These are phyloP conservation scores for Fusarium praegraminearum DNA, from an alignment of 2,329 filamentous ascomycete species.

Conservation along the genomic window DNA sequence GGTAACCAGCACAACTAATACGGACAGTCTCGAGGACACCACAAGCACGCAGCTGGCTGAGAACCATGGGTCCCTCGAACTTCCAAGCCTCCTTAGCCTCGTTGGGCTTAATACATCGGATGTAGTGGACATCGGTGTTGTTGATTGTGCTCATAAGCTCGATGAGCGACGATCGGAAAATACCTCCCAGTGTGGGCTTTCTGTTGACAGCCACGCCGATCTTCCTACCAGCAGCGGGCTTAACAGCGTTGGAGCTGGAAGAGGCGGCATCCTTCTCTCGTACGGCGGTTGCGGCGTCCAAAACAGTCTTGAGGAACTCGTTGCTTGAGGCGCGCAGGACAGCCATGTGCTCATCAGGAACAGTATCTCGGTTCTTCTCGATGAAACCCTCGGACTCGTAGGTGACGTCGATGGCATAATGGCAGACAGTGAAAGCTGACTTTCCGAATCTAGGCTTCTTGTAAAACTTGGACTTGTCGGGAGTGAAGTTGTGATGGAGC, in stretches of 20 bases:
- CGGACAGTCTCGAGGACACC: constrained; percentile 98
- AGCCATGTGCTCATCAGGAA: constrained; percentile 97
- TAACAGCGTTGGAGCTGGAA: constrained; percentile 76
- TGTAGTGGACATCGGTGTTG: constrained; percentile 98
- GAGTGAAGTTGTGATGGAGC: constrained; percentile 91
- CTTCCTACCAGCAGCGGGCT: constrained; percentile 82
- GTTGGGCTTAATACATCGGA: constrained; percentile 98
- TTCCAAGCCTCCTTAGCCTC: constrained; percentile 97
- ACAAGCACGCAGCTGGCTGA: constrained; percentile 96
- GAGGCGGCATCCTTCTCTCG: constrained; percentile 87
- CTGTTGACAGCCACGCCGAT: constrained; percentile 93
- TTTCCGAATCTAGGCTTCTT: constrained; percentile 99
- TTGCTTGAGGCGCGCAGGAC: constrained; percentile 88
- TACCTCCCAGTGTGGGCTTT: constrained; percentile 96
- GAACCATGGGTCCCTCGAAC: constrained; percentile 98
- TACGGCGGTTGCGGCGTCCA: constrained; percentile 86
- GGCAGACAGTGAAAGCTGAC: constrained; percentile 96
- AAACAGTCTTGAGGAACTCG: constrained; percentile 83
- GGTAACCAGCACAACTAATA: constrained; percentile 97
- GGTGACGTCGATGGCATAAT: constrained; percentile 97
- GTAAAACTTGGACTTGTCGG: constrained; percentile 95
- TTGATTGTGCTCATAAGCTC: constrained; percentile 99
- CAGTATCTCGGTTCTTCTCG: constrained; percentile 98
- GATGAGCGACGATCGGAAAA: constrained; percentile 98
- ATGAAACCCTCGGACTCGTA: constrained; percentile 99